A percentile compares a stretch with the other conserved stretches of the same genome.
phyloP scores from a whole-genome alignment of 2,329 filamentous ascomycete genomes.

The Alternaria longipes region DNA sequence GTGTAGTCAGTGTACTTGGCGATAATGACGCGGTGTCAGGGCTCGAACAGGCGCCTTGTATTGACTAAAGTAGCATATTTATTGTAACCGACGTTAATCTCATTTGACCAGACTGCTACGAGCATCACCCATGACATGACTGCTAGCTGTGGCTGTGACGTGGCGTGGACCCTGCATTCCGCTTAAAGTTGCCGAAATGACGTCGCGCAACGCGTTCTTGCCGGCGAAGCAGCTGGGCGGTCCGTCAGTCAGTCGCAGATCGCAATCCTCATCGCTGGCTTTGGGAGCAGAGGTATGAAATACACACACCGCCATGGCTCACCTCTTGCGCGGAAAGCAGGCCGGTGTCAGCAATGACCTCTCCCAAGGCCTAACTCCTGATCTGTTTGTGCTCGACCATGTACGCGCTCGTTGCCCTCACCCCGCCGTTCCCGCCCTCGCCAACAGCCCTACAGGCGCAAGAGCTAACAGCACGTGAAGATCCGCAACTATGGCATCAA shows the following conservation, averaged over 20 bases:
- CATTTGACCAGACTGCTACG: background rate
- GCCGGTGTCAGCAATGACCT: conserved; percentile 91
- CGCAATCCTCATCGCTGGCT: conserved; percentile 10
- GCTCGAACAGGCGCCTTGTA: background rate
- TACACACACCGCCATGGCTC: conserved; percentile 69
- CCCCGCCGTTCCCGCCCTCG: conserved; percentile 19
- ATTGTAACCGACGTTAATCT: background rate
- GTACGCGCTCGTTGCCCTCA: conserved; percentile 55
- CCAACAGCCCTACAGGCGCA: conserved; percentile 9
- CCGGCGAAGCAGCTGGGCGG: conserved; percentile 18
- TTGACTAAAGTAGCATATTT: background rate
- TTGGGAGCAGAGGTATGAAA: conserved; percentile 40
- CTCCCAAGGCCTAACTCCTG: conserved; percentile 79
- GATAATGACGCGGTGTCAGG: background rate
- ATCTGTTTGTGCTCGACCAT: conserved; percentile 84
- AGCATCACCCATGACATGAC: background rate
- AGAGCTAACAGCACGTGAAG: conserved; percentile 34
- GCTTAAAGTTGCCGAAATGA: conserved; percentile 26
- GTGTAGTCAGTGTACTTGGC: background rate
- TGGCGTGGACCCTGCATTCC: conserved; percentile 30
- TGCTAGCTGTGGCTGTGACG: conserved; percentile 13
- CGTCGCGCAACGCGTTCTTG: conserved; percentile 26
- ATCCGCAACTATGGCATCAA: conserved; percentile 65
- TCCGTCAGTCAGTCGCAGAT: conserved; percentile 22
- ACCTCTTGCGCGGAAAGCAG: conserved; percentile 91